Base-by-base conservation (phyloP, 208 protist genomes). In the Leptomonas pyrrhocoris region DNA sequence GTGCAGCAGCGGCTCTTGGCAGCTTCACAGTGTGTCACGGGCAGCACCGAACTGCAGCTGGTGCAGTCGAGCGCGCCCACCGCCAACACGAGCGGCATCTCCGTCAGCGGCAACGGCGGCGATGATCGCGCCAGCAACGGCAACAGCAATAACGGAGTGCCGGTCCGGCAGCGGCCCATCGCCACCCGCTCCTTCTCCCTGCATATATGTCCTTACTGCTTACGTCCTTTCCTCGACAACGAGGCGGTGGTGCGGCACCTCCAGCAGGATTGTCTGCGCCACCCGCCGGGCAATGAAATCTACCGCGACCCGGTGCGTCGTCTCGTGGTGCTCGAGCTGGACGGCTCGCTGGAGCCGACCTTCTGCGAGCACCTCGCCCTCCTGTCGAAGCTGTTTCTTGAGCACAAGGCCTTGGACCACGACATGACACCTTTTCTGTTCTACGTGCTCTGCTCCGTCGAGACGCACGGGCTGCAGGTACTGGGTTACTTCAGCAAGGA, bases 321-420 rank as follows among this genome's bases (percentile, higher is more conserved):
- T 8, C 67, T 99, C 4, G 90, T 96, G 7, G 89, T 99, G 36
- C 96, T 99, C 62, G 99, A 99, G 84, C 80, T 99, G 13, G 97
- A 99, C 76, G 98, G 96, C n/a, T 93, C 94, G 57, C 86, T 98
- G 77, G 88, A 98, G 67, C 98, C 98, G 46, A 92, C 94, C 16
- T 99, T 99, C 75, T 99, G 97, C 68, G 94, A 99, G 83, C 99
- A 99, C 79, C 80, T 99, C 13, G 99, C 98, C 59, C 87, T 99
- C 9, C 77, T 99, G 3, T 97, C 98, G 0, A 99, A 99, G 70
- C 84, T 99, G 1, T 99, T 99, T 83, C 83, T 99, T 0, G 98
- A 99, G 85, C 98, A 99, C 88, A 99, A 99, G 86, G 99, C 98
- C 0, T 86, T 99, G 5, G 99, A 99, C 75, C 99, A 99, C 79